Evolutionary conservation across 2,329 filamentous ascomycete genomes (phyloP).

Genomic region (Beauveria brongniartii): DNA sequence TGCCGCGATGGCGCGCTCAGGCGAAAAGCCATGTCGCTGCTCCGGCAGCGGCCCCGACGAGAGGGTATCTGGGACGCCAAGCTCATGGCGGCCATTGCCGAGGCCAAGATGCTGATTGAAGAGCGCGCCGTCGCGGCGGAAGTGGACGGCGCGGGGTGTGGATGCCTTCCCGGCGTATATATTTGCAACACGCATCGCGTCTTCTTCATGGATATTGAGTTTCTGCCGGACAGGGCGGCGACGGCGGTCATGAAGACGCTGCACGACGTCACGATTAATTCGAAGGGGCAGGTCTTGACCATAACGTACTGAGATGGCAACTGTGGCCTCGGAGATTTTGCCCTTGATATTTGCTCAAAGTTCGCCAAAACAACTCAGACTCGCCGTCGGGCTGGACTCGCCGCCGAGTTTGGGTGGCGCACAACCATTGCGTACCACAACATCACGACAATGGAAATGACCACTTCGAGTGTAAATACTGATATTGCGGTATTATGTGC

Average conservation of each 20-base stretch:
- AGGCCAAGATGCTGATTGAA: conserved; percentile 11
- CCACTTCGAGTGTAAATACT: neutral
- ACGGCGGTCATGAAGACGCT: conserved; percentile 8
- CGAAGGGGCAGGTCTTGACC: neutral
- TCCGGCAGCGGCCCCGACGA: conserved; percentile 6
- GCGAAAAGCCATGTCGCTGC: conserved; percentile 2
- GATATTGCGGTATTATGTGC: neutral
- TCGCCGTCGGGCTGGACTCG: neutral
- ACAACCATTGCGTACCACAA: neutral
- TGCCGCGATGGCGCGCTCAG: conserved; percentile 3
- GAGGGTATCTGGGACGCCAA: conserved; percentile 11
- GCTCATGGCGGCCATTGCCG: conserved; percentile 10
- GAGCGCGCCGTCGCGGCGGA: conserved; percentile 2
- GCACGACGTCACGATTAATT: neutral
- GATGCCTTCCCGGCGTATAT: neutral
- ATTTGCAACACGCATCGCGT: conserved; percentile 7
- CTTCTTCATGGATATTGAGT: conserved; percentile 9
- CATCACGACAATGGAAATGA: neutral
- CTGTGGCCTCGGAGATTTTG: no score
- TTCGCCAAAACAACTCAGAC: neutral
- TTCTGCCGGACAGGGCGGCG: neutral
- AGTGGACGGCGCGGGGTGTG: neutral
- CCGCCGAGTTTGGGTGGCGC: neutral
- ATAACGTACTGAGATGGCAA: neutral
- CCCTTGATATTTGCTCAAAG: neutral